These are phyloP conservation scores for Leishmania lainsoni DNA, from an alignment of 208 protist species.

Conservation along the genomic window DNA sequence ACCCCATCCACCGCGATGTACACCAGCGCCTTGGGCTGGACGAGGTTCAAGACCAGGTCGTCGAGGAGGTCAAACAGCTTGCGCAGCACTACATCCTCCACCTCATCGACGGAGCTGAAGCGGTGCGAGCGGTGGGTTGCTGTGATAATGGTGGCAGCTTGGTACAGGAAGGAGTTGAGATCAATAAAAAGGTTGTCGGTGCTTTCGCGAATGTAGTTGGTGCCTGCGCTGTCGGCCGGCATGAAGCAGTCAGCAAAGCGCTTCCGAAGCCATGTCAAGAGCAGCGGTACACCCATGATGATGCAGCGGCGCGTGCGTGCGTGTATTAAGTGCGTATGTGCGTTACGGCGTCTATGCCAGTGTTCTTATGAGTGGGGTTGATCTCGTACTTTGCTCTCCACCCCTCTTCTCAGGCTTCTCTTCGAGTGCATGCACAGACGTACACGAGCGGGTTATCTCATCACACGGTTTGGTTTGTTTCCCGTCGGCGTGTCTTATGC, in stretches of 20 bases:
- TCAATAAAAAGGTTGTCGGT: constrained; percentile 86
- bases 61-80: constrained; percentile 81
- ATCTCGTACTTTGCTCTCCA: background rate
- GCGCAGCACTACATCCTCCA: constrained; percentile 68
- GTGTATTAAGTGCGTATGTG: background rate
- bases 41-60: constrained; percentile 83
- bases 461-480: background rate
- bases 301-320: background rate
- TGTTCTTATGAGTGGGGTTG: background rate
- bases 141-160: constrained; percentile 66
- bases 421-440: background rate
- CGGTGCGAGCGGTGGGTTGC: constrained; percentile 36
- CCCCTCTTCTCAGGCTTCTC: background rate
- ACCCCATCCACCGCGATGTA: constrained; percentile 98
- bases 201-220: constrained; percentile 18
- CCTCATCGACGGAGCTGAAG: constrained; percentile 51
- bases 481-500: background rate
- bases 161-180: constrained; percentile 87
- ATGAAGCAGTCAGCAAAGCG: constrained; percentile 82
- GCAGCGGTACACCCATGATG: constrained; percentile 82
- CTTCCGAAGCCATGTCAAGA: constrained; percentile 83
- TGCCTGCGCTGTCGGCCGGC: constrained; percentile 46
- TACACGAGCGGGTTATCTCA: background rate
- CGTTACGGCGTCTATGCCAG: background rate
- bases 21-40: constrained; percentile 94